Base-by-base conservation (phyloP, 805 yeast genomes). In the Kazachstania martiniae region DNA sequence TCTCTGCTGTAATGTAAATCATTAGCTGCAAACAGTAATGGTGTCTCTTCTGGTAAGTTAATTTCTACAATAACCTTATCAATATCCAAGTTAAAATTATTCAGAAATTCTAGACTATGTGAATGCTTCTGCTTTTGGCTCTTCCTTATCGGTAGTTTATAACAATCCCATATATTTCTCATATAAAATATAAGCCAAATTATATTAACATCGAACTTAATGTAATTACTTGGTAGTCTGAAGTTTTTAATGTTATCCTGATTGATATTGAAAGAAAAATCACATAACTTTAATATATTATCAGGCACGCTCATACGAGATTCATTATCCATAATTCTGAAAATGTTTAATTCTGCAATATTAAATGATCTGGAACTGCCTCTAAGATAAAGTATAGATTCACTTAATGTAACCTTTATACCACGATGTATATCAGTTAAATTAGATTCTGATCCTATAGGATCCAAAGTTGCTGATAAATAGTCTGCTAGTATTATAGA, bases 161-260 rank as follows among this genome's bases (percentile, higher is more conserved):
- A 42, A 22, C 31, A 26, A 7, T 12, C 28, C 10, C 33, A 28
- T 8, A 51, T 40, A 22, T 42, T 41, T 28, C 18, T 37, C 12
- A 47, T 21, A 24, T 42, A 51, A 31, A 43, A 47, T 3, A 24
- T 13, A 8, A 51, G 29, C 60, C 56, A 54, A n/a, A 54, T 38
- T 4, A 48, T n/a, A 35, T 46, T 47, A 6, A 53, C 46, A 35
- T 54, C 61, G 16, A 56, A 29, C 21, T 44, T 46, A 3, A 49
- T n/a, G 15, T 42, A 42, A 12, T 52, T 27, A 10, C 33, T 29
- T 1, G 59, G 58, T 9, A 53, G 24, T 10, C 12, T 22, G n/a
- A 47, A 17, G 8, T 7, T 13, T 2, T 35, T 18, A 4, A 23
- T 25, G 1, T 23, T 18, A 12, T 25, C 17, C 2, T 18, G 9